Evolutionary conservation across 2,329 filamentous ascomycete species (phyloP), one percentile per base, ranked within the genome.

Genomic region (Monosporascus sp.): DNA sequence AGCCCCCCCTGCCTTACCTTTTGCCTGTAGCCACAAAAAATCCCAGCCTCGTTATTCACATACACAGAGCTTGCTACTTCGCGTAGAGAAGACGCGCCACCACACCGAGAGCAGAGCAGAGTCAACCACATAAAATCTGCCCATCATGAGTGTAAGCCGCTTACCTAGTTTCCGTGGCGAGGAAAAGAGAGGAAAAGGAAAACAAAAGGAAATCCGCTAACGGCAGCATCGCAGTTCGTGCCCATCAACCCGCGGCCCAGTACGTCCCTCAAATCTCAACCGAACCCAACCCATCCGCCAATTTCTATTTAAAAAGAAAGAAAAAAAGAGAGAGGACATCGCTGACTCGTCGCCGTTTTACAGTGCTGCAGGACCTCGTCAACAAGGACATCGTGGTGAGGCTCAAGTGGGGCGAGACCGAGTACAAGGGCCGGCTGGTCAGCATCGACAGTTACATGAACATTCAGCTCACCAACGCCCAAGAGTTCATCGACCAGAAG

Each of bases 401-500:
- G 65, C 82, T 99, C 60, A 99, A 99, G 82, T 99, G 94, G 94
- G 91, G 90, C 64, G 87, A 97, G 73, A 94, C 90, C 55, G 94
- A 99, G 73, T 99, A 99, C 82, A 95, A 93, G 72, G 94, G 94
- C 70, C 83, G 84, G 60, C 83, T 99, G 57, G 89, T 96, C 68
- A 93, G 88, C 65, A 89, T 96, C 68, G 94, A 99, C 76, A 91
- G 89, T 68, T 99, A 99, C 79, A 97, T 99, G 93, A 99, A 99
- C 77, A 85, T 99, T 59, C 91, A 97, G 75, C 82, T 99, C 58
- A 85, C 86, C 60, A 86, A 88, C 65, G 92, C 93, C 49, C 89
- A 96, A 74, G 94, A 99, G 73, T 97, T 87, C 74, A 89, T 96
- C 67, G 85, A 91, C 68, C 87, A 90, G 62, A 89, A 95, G 80